Conservation (phyloP, 176 grass and related monocot species). For the Musa itinerans region DNA sequence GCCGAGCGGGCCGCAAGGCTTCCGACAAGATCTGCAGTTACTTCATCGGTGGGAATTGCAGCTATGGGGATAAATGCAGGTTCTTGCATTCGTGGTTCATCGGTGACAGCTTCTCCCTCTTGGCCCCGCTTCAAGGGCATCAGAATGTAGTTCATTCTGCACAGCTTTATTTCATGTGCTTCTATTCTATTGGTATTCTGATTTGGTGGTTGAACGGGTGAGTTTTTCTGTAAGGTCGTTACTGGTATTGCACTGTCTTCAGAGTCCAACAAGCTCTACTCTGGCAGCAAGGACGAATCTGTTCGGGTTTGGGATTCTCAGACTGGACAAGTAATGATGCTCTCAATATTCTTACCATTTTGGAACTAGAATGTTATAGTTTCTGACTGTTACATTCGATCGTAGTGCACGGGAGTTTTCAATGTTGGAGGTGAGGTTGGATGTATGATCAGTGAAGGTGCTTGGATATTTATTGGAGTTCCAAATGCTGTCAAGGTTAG, state of each 20-base stretch:
- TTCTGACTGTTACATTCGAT: neutral
- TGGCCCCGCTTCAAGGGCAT: slow-evolving; percentile 73
- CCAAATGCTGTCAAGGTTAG: slow-evolving; percentile 15
- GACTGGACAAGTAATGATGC: slow-evolving; percentile 10
- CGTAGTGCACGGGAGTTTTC: slow-evolving; percentile 12
- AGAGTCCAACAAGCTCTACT: slow-evolving; percentile 12
- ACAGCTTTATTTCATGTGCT: neutral
- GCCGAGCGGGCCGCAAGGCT: slow-evolving; percentile 22
- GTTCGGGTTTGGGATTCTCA: slow-evolving; percentile 19
- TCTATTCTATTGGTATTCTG: neutral
- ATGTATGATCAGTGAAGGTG: slow-evolving; percentile 20
- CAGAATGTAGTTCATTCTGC: slow-evolving; percentile 44
- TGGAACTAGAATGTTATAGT: neutral
- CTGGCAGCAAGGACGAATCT: slow-evolving; percentile 21
- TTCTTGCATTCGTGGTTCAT: slow-evolving; percentile 62
- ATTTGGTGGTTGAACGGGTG: neutral
- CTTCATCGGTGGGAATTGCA: slow-evolving; percentile 65
- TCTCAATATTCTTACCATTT: neutral
- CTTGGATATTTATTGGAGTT: slow-evolving; percentile 17
- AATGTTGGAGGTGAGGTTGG: slow-evolving; percentile 19
- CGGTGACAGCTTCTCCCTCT: slow-evolving; percentile 53
- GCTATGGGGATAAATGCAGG: slow-evolving; percentile 61
- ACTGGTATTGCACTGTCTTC: slow-evolving; percentile 19
- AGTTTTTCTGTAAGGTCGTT: slow-evolving; percentile 3
- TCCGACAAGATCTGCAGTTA: slow-evolving; percentile 45